Evolutionary conservation across 75 land plant genomes (phyloP), one percentile per base, ranked within the genome.

Genomic region (Gnetum montanum): DNA sequence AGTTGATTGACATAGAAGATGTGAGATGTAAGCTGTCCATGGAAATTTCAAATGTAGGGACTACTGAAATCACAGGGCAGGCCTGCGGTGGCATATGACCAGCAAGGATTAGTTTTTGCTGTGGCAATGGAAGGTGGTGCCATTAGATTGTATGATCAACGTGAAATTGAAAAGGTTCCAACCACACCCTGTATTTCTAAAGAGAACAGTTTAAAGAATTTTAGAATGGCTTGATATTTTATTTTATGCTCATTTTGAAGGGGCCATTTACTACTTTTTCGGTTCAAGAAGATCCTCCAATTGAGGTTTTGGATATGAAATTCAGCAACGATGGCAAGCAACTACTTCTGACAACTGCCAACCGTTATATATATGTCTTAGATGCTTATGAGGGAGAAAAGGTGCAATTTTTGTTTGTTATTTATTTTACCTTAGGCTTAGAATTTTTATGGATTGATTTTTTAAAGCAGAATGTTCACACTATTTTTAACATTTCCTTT

Each of bases 111-210:
- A 62, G 96, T 93, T 11, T 93, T 93, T 82, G 89, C 98, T 31
- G 98, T 89, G 66, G 90, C 98, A 56, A 89, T 93, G 96, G 98
- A 93, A 76, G 96, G 96, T n/a, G 96, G 98, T 61, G 98, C 96
- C 55, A 77, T 93, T 4, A 93, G 85, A 49, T 72, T 93, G 49
- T 93, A 89, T 79, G 98, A 93, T 75, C 88, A 88, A 8, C 86
- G 97, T 28, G 88, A 88, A 34, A 89, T 77, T 71, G 98, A 93
- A 57, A 93, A 93, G 96, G 98, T 92, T 49, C 26, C 29, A 44
- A 40, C n/a, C n/a, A n/a, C n/a, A n/a, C n/a, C n/a, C n/a, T n/a
- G n/a, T n/a, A n/a, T n/a, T n/a, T 23, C 41, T 30, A 20, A 16
- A 46, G 34, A 15, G 19, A 7, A 33, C 15, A 15, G 41, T 40